phyloP scores from a whole-genome alignment of 202 grass and related monocot genomes.

The Panicum hallii region DNA sequence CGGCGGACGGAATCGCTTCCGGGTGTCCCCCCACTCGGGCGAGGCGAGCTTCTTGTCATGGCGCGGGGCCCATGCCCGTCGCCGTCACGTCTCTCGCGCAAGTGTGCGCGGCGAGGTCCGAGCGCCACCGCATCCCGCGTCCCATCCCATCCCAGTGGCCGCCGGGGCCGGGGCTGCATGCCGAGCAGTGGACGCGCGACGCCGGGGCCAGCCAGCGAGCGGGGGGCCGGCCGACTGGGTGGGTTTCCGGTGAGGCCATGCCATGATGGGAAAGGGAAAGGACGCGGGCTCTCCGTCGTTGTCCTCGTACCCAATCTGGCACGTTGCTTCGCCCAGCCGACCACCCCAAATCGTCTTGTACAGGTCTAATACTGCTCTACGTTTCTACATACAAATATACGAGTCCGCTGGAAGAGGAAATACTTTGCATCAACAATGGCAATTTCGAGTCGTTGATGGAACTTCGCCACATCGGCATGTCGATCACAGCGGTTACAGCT shows the following conservation, averaged over 20 bases:
- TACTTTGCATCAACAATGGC: background rate
- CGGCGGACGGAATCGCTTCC: background rate
- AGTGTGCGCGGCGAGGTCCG: background rate
- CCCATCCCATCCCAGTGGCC: background rate
- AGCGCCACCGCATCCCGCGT: background rate
- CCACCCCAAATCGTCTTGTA: background rate
- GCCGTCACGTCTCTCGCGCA: background rate
- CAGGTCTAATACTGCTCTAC: background rate
- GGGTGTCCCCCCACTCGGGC: background rate
- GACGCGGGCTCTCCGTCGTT: background rate
- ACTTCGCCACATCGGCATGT: background rate
- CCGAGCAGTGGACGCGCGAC: background rate
- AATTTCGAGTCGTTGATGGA: background rate
- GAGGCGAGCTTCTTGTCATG: background rate
- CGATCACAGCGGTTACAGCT: conserved; percentile 4
- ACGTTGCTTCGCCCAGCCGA: conserved; percentile 26
- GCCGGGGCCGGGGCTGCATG: background rate
- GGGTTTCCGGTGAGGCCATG: too few species aligned
- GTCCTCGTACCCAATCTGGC: conserved; percentile 31
- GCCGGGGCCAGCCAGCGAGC: background rate
- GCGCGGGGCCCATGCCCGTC: background rate
- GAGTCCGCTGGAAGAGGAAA: too few species aligned
- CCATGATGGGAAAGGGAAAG: conserved; percentile 27
- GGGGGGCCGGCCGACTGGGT: too few species aligned
- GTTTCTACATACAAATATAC: too few species aligned